Evolutionary conservation across 257 asterid species (phyloP), one percentile per base, ranked within the genome.

Genomic region (Thymus quinquecostatus): DNA sequence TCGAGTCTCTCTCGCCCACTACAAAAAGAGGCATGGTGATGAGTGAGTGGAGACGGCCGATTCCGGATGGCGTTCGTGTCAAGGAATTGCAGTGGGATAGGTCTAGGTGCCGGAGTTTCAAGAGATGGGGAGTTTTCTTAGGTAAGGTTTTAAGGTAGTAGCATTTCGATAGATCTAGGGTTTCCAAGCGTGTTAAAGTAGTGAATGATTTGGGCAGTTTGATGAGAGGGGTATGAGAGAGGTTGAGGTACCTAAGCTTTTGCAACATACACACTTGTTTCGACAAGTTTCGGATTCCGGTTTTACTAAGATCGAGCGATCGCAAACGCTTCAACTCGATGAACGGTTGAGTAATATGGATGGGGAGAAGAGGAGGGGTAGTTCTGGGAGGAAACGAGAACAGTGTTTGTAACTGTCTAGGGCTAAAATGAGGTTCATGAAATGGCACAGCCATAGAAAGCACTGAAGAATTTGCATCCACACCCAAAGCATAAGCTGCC

Each of bases 221-320:
- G 6, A 29, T 54, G 14, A 68, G 48, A 43, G 54, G 54, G 40
- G 73, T 68, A 5, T 68, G 64, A 38, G 73, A 68, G 49, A 68
- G 73, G 48, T 55, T 68, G 41, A 68, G 64, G 64, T 54, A 68
- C 33, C 40, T 53, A 6, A 68, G 73, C 12, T 68, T 54, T 27
- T 10, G 54, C 64, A 68, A 28, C 43, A 10, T 60, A 5, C 64
- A 68, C 0, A 68, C 27, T 10, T 40, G 12, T 14, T 28, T 40
- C 7, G 73, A 54, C 28, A 68, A 6, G 53, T 36, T 5, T 0
- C 64, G 73, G 6, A 68, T 54, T 2, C 73, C 64, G n/a, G 43
- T 68, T n/a, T 10, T 30, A 30, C 73, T 68, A 2, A 68, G 73
- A 41, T 68, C 73, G 27, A 68, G 73, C 10, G 73, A 68, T 38